Base-by-base conservation (phyloP, 768 basidiomycete species). In the Trametes sanguinea region DNA sequence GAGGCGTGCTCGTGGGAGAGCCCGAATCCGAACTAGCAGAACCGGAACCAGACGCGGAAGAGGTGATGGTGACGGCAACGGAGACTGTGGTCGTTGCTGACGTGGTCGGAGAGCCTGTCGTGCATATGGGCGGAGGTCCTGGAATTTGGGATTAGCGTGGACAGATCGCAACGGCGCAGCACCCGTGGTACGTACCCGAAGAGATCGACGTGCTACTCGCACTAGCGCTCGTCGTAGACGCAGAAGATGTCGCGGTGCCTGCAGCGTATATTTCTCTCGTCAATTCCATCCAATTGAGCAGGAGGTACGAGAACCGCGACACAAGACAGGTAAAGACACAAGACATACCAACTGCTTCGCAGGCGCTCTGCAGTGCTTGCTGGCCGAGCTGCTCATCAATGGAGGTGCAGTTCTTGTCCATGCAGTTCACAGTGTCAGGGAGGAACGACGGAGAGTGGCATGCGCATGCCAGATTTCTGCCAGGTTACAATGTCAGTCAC, bases 351-450 rank as follows among this genome's bases (percentile, higher is more conserved):
- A 56, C 22, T 9, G 14, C 50, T 6, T 17, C n/a, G 47, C 65
- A 66, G 4, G 52, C 51, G 33, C 43, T 51, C 51, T 57, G 46
- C 11, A 66, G 46, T 29, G 42, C 47, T 37, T 60, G 53, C 33
- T 61, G 51, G 13, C 65, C 65, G 3, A 44, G 29, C 56, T 60
- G 48, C 22, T 56, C 51, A 32, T 63, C 65, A 10, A 44, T 56
- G 14, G 62, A 35, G 3, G 55, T 48, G 47, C 65, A 66, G 47
- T 52, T 54, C 13, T 40, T 43, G 16, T 60, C 57, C 62, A 66
- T 66, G 59, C 65, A 66, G 35, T 60, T 57, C 30, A 63, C 58
- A 2, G 65, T 60, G 40, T 60, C 54, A 6, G 65, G 51, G 46
- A 66, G 43, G 60, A 66, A 66, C 1, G 62, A 42, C 13, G 62